Base-by-base conservation (phyloP, 345 rosid genomes). In the Citrus sp. region DNA sequence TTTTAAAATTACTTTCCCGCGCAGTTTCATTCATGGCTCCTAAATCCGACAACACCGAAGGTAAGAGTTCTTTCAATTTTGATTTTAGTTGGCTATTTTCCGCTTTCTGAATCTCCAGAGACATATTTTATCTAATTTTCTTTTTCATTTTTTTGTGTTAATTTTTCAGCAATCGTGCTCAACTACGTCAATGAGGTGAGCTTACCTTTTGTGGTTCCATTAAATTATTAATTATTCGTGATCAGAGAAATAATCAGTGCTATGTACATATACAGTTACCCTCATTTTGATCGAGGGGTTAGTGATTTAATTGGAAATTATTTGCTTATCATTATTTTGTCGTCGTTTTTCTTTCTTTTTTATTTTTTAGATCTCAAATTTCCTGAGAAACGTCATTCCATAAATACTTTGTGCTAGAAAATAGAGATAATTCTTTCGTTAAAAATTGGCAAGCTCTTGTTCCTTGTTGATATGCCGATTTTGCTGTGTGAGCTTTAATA, bases 141-240 rank as follows among this genome's bases (percentile, higher is more conserved):
- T n/a, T 4, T 9, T 65, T 19, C 51, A 1, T 55, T 46, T 81
- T 75, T 80, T 56, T 19, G 24, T 76, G 55, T 79, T n/a, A n/a
- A 63, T 62, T 69, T 71, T 82, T 87, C 92, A 94, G 98, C 88
- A 60, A 93, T 93, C 86, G 98, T 95, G 74, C 98, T 93, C 86
- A 93, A 88, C 87, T 95, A 87, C 82, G 95, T 93, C 51, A 93
- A 95, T 25, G 98, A 93, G 98, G 98, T 92, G 21, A 82, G 51
- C 27, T 67, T 46, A 28, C 35, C 8, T 19, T 79, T 77, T 2
- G 42, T 19, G 28, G n/a, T 65, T 38, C 25, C 54, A 25, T 71
- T 58, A 61, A 78, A 69, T 46, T 18, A 16, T 38, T 76, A 28
- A 32, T 68, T 38, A 27, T 28, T 62, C 37, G 27, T 19, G 16